Evolutionary conservation across 129 eudicot species (phyloP), one percentile per base, ranked within the genome.

Genomic region (Glebionis coronaria): DNA sequence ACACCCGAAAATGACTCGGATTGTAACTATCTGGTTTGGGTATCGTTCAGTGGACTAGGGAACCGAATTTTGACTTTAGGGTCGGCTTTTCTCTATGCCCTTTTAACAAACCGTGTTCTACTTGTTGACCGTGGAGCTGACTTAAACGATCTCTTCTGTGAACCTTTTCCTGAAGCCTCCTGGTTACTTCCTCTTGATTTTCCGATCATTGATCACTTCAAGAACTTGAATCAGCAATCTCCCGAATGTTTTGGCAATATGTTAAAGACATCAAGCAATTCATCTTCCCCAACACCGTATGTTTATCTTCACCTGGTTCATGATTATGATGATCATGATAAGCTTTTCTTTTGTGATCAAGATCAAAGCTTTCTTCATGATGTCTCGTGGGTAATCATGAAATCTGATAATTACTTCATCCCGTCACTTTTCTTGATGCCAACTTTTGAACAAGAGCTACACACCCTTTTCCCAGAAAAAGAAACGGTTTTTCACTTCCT

Each of bases 391-490:
- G 63, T 88, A 47, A 65, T 88, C 59, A 81, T 88, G 90, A 88
- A 81, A 72, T 57, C 90, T 5, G 84, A 88, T 73, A 83, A 88
- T 70, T 88, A 88, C 73, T 88, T 85, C 73, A 58, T 83, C 23
- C 96, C 96, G 0, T 81, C 96, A 63, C 90, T 88, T 53, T 88
- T 88, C 75, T 50, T 88, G 72, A 85, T 88, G 68, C 93, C 90
- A 35, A 73, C 87, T 10, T 88, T 79, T 31, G 90, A 83, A 47
- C 80, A 79, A 58, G 87, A 85, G 65, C 72, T 88, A 42, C 63
- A 61, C 29, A 31, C 71, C 14, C 83, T 88, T 51, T 88, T 88
- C 65, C 96, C 96, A 0, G 82, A 83, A 27, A 83, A 85, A 70
- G 82, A 81, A 70, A 65, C 93, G 0, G 87, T 88, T 63, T 88